Percentiles rank a stretch among this genome's conserved stretches.
phyloP scores from a whole-genome alignment of 2,329 filamentous ascomycete genomes.

The Cercospora canescens region DNA sequence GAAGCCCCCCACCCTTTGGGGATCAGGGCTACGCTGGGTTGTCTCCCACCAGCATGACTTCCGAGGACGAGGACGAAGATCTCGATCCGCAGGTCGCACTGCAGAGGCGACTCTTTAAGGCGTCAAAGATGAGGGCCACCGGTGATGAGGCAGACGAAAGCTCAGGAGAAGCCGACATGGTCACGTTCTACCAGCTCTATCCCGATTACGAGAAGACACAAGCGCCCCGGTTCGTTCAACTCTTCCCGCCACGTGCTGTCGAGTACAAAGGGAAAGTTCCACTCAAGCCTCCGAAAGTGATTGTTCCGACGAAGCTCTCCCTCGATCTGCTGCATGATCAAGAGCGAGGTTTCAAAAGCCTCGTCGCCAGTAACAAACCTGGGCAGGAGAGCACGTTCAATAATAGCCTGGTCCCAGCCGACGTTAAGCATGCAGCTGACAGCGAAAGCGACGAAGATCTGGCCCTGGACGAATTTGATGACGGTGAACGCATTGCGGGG shows the following conservation, averaged over 20 bases:
- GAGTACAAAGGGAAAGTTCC: conserved; percentile 78
- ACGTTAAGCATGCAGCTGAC: conserved; percentile 54
- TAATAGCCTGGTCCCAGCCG: conserved; percentile 47
- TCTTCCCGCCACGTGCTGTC: conserved; percentile 79
- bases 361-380: conserved; percentile 48
- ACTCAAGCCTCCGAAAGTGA: conserved; percentile 73
- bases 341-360: conserved; percentile 80
- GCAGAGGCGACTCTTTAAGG: conserved; percentile 36
- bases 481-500: conserved; percentile 69
- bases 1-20: conserved; percentile 28
- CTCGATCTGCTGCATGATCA: conserved; percentile 85
- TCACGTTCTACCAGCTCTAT: conserved; percentile 76
- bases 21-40: conserved; percentile 26
- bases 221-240: conserved; percentile 75
- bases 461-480: conserved; percentile 54
- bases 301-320: conserved; percentile 83
- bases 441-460: conserved; percentile 51
- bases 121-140: conserved; percentile 23
- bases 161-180: conserved; percentile 64
- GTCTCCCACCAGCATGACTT: conserved; percentile 26
- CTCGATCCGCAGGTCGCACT: conserved; percentile 21
- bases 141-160: conserved; percentile 29
- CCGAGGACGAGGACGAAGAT: conserved; percentile 31
- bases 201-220: conserved; percentile 76
- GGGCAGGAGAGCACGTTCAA: conserved; percentile 49